Conservation (phyloP, 306 rosid genomes). For the Rosa rugosa region DNA sequence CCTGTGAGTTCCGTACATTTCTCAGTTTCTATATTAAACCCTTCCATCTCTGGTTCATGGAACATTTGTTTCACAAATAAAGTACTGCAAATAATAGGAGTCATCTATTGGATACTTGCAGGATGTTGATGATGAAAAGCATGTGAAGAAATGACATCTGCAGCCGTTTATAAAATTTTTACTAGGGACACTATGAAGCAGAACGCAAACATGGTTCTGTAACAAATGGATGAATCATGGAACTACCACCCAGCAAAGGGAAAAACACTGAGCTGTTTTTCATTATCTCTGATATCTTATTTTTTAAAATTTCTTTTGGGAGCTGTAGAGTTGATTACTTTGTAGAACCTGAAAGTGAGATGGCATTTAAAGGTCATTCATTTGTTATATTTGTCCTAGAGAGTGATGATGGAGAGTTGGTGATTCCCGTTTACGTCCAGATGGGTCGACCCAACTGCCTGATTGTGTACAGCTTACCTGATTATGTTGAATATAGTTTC, state of each 20-base stretch:
- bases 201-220: conserved; percentile 28
- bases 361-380: conserved; percentile 32
- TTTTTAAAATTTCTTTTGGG: conserved; percentile 20
- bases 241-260: neutral
- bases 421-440: conserved; percentile 4
- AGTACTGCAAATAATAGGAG: neutral
- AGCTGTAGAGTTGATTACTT: conserved; percentile 25
- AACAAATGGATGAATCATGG: conserved; percentile 1
- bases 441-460: conserved; percentile 24
- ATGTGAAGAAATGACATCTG: conserved; percentile 38
- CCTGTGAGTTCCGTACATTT: neutral
- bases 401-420: conserved; percentile 21
- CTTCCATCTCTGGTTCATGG: neutral
- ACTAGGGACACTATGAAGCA: conserved; percentile 15
- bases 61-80: neutral
- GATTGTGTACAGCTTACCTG: conserved; percentile 50
- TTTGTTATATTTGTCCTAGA: conserved; percentile 31
- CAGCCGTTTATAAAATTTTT: conserved; percentile 26
- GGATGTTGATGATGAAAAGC: conserved; percentile 93
- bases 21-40: neutral
- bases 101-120: conserved; percentile 29
- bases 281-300: conserved; percentile 22
- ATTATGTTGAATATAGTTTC: conserved; percentile 35
- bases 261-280: conserved; percentile 12
- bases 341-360: conserved; percentile 28